A percentile compares a stretch with the other conserved stretches of the same genome.
Evolutionary conservation across 2,329 filamentous ascomycete species (phyloP).

Genomic region (Fusarium oxysporum): DNA sequence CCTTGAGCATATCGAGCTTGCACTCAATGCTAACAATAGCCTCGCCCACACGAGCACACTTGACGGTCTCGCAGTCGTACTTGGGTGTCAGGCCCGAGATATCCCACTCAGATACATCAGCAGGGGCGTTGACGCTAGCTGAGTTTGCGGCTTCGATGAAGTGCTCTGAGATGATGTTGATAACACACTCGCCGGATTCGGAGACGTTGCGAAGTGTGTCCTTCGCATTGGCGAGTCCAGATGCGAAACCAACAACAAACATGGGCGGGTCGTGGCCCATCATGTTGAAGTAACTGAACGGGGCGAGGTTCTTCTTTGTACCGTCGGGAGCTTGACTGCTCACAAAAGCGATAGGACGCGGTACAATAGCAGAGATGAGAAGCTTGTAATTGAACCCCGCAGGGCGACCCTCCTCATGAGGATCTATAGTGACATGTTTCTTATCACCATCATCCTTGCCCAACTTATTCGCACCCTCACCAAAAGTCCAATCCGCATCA

Average conservation of each 20-base stretch:
- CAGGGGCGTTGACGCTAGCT: slow-evolving; percentile 81
- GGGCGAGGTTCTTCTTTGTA: slow-evolving; percentile 77
- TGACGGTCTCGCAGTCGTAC: slow-evolving; percentile 72
- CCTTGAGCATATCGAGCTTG: slow-evolving; percentile 77
- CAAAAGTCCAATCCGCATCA: slow-evolving; percentile 74
- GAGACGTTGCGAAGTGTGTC: slow-evolving; percentile 82
- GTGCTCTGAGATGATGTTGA: slow-evolving; percentile 89
- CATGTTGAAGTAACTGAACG: slow-evolving; percentile 88
- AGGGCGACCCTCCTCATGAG: slow-evolving; percentile 76
- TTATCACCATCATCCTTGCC: slow-evolving; percentile 31
- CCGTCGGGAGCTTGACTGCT: slow-evolving; percentile 71
- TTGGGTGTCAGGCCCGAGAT: slow-evolving; percentile 80
- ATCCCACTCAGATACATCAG: slow-evolving; percentile 82
- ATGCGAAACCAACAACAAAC: slow-evolving; percentile 72
- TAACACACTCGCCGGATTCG: slow-evolving; percentile 78
- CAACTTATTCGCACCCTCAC: slow-evolving; percentile 71
- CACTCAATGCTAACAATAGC: slow-evolving; percentile 86
- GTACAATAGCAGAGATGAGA: slow-evolving; percentile 84
- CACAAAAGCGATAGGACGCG: slow-evolving; percentile 80
- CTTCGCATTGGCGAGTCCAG: slow-evolving; percentile 68
- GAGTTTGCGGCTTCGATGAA: slow-evolving; percentile 90
- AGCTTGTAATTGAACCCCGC: slow-evolving; percentile 88
- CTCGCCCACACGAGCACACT: slow-evolving; percentile 80
- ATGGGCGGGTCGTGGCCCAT: slow-evolving; percentile 88
- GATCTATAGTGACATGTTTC: slow-evolving; percentile 84